Conservation (phyloP, 352 stramenopile genomes). For the Phytophthora ramorum region DNA sequence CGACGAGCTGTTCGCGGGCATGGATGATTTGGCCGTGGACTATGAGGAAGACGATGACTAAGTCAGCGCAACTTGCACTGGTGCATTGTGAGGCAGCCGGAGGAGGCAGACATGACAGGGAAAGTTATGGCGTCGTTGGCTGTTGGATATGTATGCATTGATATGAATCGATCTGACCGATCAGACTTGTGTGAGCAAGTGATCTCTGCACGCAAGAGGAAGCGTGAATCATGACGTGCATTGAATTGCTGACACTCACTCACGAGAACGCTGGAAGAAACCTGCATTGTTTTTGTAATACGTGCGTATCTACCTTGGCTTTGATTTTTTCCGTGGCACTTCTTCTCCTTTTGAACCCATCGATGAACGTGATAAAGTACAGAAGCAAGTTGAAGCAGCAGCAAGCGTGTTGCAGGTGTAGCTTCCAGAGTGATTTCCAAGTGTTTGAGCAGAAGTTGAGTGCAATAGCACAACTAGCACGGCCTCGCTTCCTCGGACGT, state of each 20-base stretch:
- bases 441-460: constrained; percentile 7
- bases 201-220: constrained; percentile 20
- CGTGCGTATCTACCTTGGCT: constrained; percentile 47
- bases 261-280: constrained; percentile 25
- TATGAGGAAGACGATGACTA: constrained; percentile 85
- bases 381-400: constrained; percentile 18
- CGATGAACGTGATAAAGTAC: constrained; percentile 29
- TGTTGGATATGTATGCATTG: constrained; percentile 34
- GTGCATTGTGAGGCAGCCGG: constrained; percentile 19
- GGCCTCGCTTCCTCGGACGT: constrained; percentile 2
- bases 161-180: constrained; percentile 34
- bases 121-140: constrained; percentile 33
- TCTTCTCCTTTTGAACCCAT: constrained; percentile 22
- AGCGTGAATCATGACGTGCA: constrained; percentile 24
- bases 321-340: constrained; percentile 37
- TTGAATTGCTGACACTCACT: constrained; percentile 20
- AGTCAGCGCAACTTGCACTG: constrained; percentile 18
- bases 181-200: constrained; percentile 19
- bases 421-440: constrained; percentile 20
- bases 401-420: constrained; percentile 11
- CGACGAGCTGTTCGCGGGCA: constrained; percentile 61
- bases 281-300: constrained; percentile 50
- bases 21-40: constrained; percentile 84
- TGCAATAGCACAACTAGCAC: constrained; percentile 10
- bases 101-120: constrained; percentile 15